A percentile compares a stretch with the other conserved stretches of the same genome.
phyloP scores from a whole-genome alignment of 1,284 basidiomycete genomes.

The Cutaneotrichosporon sp. region DNA sequence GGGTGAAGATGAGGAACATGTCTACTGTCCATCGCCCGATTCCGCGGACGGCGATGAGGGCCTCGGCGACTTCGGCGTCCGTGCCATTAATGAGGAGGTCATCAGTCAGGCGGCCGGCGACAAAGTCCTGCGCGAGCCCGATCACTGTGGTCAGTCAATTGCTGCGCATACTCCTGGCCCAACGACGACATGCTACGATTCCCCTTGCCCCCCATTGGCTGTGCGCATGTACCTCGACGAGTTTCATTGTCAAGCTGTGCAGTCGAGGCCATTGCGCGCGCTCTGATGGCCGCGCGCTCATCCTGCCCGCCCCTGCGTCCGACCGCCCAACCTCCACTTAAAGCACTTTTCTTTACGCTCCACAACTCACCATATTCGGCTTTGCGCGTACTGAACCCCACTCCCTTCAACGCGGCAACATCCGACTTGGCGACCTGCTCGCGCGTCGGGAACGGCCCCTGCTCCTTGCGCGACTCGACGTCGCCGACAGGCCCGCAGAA shows the following conservation, averaged over 20 bases:
- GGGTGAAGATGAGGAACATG: slow-evolving; percentile 85
- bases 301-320: not conserved
- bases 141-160: slow-evolving; percentile 54
- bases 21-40: slow-evolving; percentile 68
- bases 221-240: too few relatives aligned
- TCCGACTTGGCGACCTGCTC: slow-evolving; percentile 61
- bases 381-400: slow-evolving; percentile 72
- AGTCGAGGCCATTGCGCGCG: too few relatives aligned
- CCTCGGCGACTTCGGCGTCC: slow-evolving; percentile 68
- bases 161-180: too few relatives aligned
- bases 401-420: slow-evolving; percentile 58
- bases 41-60: slow-evolving; percentile 71
- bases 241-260: too few relatives aligned
- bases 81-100: slow-evolving; percentile 63
- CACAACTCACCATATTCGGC: slow-evolving; percentile 68
- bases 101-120: slow-evolving; percentile 68
- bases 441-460: slow-evolving; percentile 61
- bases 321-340: too few relatives aligned
- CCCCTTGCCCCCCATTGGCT: too few relatives aligned
- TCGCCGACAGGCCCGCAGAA: slow-evolving; percentile 56
- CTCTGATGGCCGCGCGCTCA: too few relatives aligned
- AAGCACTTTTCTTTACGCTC: not conserved
- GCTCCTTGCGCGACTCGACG: slow-evolving; percentile 7
- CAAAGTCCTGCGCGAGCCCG: slow-evolving; percentile 70
- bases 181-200: too few relatives aligned